Evolutionary conservation across 257 asterid genomes (phyloP), one percentile per base, ranked within the genome.

Genomic region (Verbascum thapsus): DNA sequence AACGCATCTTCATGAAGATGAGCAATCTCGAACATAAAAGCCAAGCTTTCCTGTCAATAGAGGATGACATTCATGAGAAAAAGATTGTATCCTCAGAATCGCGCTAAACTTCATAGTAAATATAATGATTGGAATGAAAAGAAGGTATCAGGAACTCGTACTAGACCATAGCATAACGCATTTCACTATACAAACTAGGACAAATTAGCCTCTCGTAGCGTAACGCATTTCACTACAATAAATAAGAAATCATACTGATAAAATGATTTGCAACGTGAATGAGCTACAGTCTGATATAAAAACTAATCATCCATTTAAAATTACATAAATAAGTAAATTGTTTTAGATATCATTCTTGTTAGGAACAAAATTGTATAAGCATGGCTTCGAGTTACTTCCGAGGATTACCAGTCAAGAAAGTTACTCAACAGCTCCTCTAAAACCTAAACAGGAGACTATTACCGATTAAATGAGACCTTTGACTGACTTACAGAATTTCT

Each of bases 1-100:
- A 90, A 79, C 61, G 99, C 95, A 81, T 94, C 99, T 81, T 94
- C 99, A 71, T 90, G 91, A 65, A 90, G 96, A 85, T 82, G 90
- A 71, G 95, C 92, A 76, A 90, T 80, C 82, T 94, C 99, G 65
- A 94, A 94, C 99, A 94, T 94, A 79, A 83, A 94, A 53, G 99
- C 99, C 82, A 94, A 75, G 76, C 97, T 90, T 83, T 94, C 99
- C 97, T 94, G 86, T 67, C 64, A 72, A 55, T 59, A 18, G 30
- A 71, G 44, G 60, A 23, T 62, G 50, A 66, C n/a, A 66, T 64
- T 42, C 68, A 61, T 64, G 65, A 67, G 68, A 53, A 40, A 32
- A n/a, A 32, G 12, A 49, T 32, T 54, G 49, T 8, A 38, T 23
- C 38, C 51, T 10, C 49, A 20, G 9, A 71, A 67, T 43, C 6